Base-by-base conservation (phyloP, 306 rosid species). In the Pyrus pyrifolia region DNA sequence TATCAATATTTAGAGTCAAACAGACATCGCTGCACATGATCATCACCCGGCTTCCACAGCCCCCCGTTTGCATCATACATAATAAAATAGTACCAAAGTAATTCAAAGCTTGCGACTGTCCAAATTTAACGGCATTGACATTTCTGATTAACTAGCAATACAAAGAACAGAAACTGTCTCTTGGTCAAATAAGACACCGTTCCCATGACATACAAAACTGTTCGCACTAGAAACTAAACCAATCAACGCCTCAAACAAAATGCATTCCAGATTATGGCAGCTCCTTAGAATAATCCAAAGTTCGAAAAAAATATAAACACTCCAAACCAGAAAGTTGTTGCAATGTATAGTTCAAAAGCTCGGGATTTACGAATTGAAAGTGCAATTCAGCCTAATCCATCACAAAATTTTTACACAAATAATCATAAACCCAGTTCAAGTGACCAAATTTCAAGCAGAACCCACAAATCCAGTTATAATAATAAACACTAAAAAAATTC, bases 391-490 rank as follows among this genome's bases (percentile, higher is more conserved):
- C 63, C 45, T 19, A 52, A 51, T 3, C 23, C 38, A 66, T 21
- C 75, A 71, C 38, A 59, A 25, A 18, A 4, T 1, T 15, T 15
- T 49, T 15, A 5, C 55, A 49, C 21, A 1, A 5, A 49, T 21
- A 5, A 49, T 49, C 55, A 49, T 17, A 49, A 42, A 49, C 59
- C 59, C 59, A 42, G 69, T 61, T 42, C 30, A 61, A 60, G 44
- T 23, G 3, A 73, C 29, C 69, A 60, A 45, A 40, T 42, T 60
- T 10, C 22, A 69, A 80, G 61, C 80, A 40, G 11, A 29, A 59
- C 55, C 57, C 72, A 77, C 49, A 66, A 27, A 44, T 9, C 40
- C 29, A 79, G 74, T 55, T 73, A 78, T 35, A 18, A 29, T 25
- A 75, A 23, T 30, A 75, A 74, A 72, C 17, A 23, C 62, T 23